Conservation (phyloP, 306 rosid genomes). For the Pachyrhizus erosus region DNA sequence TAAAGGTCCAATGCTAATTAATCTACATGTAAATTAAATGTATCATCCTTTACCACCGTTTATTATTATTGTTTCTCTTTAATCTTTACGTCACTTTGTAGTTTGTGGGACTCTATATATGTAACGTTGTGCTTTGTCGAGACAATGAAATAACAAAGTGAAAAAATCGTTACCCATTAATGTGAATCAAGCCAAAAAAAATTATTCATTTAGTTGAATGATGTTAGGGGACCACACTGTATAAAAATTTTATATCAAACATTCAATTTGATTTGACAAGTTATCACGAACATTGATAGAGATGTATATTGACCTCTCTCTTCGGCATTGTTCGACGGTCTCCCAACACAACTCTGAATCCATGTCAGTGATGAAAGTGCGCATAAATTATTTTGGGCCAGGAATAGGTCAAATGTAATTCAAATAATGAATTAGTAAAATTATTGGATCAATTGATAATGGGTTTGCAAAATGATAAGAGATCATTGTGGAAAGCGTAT, state of each 20-base stretch:
- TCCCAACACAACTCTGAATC: background rate
- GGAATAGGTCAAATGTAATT: background rate
- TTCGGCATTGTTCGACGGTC: background rate
- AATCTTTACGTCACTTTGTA: background rate
- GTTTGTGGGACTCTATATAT: background rate
- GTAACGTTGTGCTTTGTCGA: background rate
- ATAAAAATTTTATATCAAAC: background rate
- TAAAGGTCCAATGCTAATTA: background rate
- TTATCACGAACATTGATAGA: conserved; percentile 12
- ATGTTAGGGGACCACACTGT: conserved; percentile 29
- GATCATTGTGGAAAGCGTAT: background rate
- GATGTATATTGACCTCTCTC: conserved; percentile 20
- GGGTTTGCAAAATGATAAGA: background rate
- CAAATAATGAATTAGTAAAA: background rate
- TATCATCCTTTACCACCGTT: too few species aligned
- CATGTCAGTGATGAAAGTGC: background rate
- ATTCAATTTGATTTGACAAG: background rate
- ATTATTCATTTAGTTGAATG: too few species aligned
- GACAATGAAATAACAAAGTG: background rate
- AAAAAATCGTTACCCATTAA: background rate
- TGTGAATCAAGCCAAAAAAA: background rate
- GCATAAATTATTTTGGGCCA: background rate
- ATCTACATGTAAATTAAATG: background rate
- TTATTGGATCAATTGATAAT: background rate
- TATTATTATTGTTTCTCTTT: background rate